Evolutionary conservation across 192 early-diverging fungal genomes (phyloP).

Genomic region (Coemansia sp.): DNA sequence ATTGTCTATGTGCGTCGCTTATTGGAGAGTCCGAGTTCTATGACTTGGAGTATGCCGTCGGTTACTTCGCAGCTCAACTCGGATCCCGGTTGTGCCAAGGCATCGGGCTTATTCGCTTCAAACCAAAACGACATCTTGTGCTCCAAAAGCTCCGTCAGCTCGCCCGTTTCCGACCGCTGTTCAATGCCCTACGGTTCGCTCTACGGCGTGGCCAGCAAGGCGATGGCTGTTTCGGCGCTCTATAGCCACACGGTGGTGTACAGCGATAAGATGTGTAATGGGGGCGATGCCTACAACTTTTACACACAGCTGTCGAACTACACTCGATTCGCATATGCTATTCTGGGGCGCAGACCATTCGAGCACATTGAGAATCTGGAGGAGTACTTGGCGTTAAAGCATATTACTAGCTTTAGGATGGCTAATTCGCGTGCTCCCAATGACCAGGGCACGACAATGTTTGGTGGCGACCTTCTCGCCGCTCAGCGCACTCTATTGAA

Average conservation of each 20-base stretch:
- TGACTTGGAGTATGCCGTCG: conserved; percentile 6
- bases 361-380: conserved; percentile 18
- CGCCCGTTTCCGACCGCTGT: conserved; percentile 1
- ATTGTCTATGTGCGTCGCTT: conserved; percentile 14
- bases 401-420: conserved; percentile 13
- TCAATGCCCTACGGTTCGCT: conserved; percentile 28
- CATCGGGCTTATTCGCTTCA: conserved; percentile 11
- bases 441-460: conserved; percentile 13
- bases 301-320: conserved; percentile 26
- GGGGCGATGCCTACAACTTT: conserved; percentile 8
- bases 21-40: not conserved
- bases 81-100: not conserved
- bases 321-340: not conserved
- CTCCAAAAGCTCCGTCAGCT: not conserved
- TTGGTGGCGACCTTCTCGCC: conserved; percentile 22
- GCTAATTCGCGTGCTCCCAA: not conserved
- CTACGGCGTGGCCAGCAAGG: conserved; percentile 12
- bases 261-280: conserved; percentile 12
- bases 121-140: conserved; percentile 17
- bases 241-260: conserved; percentile 24
- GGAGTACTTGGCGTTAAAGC: not conserved
- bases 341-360: conserved; percentile 18
- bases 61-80: not conserved
- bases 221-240: conserved; percentile 16
- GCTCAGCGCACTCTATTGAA: not conserved